Base-by-base conservation (phyloP, 1,284 basidiomycete genomes). In the Jaminaea rosea region DNA sequence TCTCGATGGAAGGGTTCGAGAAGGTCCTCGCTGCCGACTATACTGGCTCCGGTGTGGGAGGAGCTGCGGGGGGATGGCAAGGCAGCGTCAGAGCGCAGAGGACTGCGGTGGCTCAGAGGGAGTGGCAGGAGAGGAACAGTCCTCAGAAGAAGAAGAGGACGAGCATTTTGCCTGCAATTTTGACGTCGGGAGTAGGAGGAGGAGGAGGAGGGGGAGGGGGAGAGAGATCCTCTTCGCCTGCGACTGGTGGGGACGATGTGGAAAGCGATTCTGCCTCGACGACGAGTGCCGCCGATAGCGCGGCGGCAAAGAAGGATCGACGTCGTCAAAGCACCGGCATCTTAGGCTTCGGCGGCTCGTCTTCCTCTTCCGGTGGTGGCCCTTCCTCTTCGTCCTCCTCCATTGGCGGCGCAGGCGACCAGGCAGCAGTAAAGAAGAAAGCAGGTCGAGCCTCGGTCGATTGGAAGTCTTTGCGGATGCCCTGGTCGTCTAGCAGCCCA, bases 1-100 rank as follows among this genome's bases (percentile, higher is more conserved):
- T 93, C 58, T 82, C 88, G 2, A 84, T 88, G 70, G 89, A 92
- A 75, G 91, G 89, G 26, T 93, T 89, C 75, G 91, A 96, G 75
- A 87, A 91, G 65, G 85, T 96, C 49, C 81, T 94, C 26, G 86
- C 90, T 21, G 83, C 82, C 45, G 90, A 94, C 17, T 42, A n/a
- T 4, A n/a, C n/a, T n/a, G n/a, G n/a, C n/a, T n/a, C n/a, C n/a
- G n/a, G n/a, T n/a, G n/a, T n/a, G n/a, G n/a, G n/a, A n/a, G n/a
- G n/a, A n/a, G n/a, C n/a, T n/a, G n/a, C n/a, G n/a, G 73, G 48
- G 81, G 81, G 64, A 78, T 77, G 37, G 78, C 46, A 63, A 45
- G 23, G 15, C 41, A 11, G 29, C 41, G 26, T 45, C 39, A 31
- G 45, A 29, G 42, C 52, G 57, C 21, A 39, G 60, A 45, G 51